Evolutionary conservation across 2,329 filamentous ascomycete genomes (phyloP).

Genomic region (Cordyceps cateniannulata): DNA sequence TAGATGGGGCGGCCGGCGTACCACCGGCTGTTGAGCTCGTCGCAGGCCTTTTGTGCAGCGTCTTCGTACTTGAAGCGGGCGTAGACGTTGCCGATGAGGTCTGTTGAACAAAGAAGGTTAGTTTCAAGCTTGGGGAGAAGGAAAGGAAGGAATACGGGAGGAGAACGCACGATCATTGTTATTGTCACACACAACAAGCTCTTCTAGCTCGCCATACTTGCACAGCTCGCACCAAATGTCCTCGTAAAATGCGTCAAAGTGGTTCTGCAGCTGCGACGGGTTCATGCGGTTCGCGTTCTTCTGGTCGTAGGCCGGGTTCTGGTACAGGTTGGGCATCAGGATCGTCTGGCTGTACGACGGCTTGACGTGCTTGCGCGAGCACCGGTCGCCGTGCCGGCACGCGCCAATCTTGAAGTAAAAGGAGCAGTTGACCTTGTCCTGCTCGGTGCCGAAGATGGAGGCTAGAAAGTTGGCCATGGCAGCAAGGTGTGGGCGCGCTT

Average conservation of each 20-base stretch:
- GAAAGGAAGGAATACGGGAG: background rate
- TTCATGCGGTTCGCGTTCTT: slow-evolving; percentile 84
- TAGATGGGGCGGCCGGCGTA: slow-evolving; percentile 97
- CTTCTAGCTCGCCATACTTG: slow-evolving; percentile 95
- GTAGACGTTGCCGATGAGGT: slow-evolving; percentile 98
- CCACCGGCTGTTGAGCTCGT: slow-evolving; percentile 90
- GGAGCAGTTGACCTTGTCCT: slow-evolving; percentile 99
- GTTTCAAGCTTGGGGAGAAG: background rate
- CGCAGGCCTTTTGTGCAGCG: slow-evolving; percentile 85
- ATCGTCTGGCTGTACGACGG: slow-evolving; percentile 97
- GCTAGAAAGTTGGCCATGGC: slow-evolving; percentile 96
- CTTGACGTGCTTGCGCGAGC: slow-evolving; percentile 98
- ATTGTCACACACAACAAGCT: slow-evolving; percentile 98
- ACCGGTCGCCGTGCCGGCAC: slow-evolving; percentile 96
- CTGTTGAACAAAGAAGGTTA: slow-evolving; percentile 33
- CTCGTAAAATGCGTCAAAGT: slow-evolving; percentile 99
- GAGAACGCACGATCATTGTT: slow-evolving; percentile 84
- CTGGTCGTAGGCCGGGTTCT: slow-evolving; percentile 94
- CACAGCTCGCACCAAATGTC: slow-evolving; percentile 99
- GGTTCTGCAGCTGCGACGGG: slow-evolving; percentile 89
- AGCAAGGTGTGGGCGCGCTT: slow-evolving; percentile 5
- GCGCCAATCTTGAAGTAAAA: slow-evolving; percentile 99
- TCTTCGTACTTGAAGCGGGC: slow-evolving; percentile 99
- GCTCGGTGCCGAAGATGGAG: slow-evolving; percentile 98
- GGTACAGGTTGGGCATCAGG: slow-evolving; percentile 96